Conservation (phyloP, 148 eudicot genomes). For the Spergularia marina region DNA sequence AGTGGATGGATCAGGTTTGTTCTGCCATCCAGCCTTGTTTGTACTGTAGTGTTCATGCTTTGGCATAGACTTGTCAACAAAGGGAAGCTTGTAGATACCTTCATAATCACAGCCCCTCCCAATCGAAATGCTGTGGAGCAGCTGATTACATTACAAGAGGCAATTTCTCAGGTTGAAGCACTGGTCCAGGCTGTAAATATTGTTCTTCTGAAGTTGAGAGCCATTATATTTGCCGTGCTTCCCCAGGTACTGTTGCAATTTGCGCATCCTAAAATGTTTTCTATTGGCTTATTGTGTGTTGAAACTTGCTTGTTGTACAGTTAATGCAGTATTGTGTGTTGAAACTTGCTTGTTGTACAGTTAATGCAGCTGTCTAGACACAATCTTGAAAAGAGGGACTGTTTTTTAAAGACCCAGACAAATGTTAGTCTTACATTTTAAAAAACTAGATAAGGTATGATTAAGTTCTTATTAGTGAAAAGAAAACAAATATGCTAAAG, state of each 20-base stretch:
- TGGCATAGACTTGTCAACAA: slow-evolving; percentile 53
- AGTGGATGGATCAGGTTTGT: slow-evolving; percentile 70
- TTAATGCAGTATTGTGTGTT: no score
- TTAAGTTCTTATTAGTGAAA: not conserved
- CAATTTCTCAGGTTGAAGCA: slow-evolving; percentile 63
- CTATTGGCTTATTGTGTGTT: not conserved
- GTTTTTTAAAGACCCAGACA: no score
- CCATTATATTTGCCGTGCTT: slow-evolving; percentile 58
- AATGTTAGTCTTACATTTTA: no score
- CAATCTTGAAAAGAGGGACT: no score
- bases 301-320: no score
- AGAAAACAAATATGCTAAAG: not conserved
- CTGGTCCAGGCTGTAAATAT: slow-evolving; percentile 63
- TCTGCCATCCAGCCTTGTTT: slow-evolving; percentile 45
- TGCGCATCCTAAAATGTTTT: not conserved
- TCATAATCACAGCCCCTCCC: slow-evolving; percentile 60
- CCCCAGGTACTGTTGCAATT: slow-evolving; percentile 56
- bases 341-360: not conserved
- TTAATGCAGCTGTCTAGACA: not conserved
- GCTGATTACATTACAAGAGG: slow-evolving; percentile 69
- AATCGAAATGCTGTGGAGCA: slow-evolving; percentile 74
- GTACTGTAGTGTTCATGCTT: slow-evolving; percentile 52
- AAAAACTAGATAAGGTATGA: no score
- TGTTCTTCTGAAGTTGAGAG: slow-evolving; percentile 65
- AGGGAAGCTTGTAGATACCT: slow-evolving; percentile 57